phyloP scores from a whole-genome alignment of 768 basidiomycete species.

The Pluteus cervinus region DNA sequence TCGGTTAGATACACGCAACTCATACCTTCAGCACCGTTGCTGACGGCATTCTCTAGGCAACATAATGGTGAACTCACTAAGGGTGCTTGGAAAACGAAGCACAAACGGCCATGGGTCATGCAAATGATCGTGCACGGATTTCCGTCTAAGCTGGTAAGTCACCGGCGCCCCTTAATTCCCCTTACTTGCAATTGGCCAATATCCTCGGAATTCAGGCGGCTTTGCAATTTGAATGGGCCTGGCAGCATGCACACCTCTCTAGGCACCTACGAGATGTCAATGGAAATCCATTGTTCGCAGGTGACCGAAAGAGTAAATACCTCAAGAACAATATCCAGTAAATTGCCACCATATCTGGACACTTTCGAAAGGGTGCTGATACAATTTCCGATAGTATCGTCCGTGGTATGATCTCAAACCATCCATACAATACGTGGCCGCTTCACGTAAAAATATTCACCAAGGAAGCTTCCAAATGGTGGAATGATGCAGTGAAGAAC shows the following conservation, averaged over 20 bases:
- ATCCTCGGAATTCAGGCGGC: constrained; percentile 41
- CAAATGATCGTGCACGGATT: constrained; percentile 84
- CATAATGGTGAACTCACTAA: constrained; percentile 75
- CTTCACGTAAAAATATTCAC: constrained; percentile 75
- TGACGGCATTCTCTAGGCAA: constrained; percentile 36
- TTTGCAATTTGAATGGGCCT: constrained; percentile 79
- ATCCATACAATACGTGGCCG: constrained; percentile 70
- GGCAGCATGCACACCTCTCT: constrained; percentile 73
- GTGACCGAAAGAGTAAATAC: constrained; percentile 21
- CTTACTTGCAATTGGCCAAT: not conserved
- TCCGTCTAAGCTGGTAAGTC: constrained; percentile 52
- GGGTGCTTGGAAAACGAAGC: constrained; percentile 63
- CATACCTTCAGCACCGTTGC: constrained; percentile 1
- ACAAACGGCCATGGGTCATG: constrained; percentile 73
- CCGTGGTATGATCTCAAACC: constrained; percentile 52
- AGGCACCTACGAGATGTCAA: constrained; percentile 50
- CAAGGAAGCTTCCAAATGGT: constrained; percentile 47
- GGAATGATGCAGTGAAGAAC: constrained; percentile 32
- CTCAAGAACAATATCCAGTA: constrained; percentile 45
- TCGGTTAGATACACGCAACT: constrained; percentile 30
- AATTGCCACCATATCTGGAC: constrained; percentile 16
- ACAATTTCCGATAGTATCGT: constrained; percentile 38
- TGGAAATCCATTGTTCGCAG: constrained; percentile 33
- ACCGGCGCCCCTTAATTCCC: not conserved
- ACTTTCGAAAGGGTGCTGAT: no score